Conservation (phyloP, 306 rosid species). For the Rosa chinensis region DNA sequence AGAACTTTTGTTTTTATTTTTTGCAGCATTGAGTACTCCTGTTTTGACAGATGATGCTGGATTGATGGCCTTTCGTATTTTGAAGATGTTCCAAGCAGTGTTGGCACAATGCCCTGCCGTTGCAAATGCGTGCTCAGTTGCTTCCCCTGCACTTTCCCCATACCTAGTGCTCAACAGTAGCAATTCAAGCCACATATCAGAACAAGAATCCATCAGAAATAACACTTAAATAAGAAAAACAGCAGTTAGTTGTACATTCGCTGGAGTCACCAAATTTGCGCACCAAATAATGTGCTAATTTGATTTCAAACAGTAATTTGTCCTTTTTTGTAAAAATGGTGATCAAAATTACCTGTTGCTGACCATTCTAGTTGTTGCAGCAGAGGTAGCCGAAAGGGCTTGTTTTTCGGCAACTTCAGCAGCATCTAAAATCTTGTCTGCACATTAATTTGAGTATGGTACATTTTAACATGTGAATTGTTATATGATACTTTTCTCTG, state of each 20-base stretch:
- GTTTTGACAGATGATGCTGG: constrained; percentile 69
- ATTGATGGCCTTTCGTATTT: constrained; percentile 75
- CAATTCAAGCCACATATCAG: background rate
- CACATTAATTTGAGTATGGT: constrained; percentile 18
- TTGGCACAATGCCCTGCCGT: constrained; percentile 71
- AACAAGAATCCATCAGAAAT: background rate
- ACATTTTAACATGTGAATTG: background rate
- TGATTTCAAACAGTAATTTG: background rate
- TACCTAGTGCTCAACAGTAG: constrained; percentile 43
- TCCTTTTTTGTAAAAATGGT: background rate
- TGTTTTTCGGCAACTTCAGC: constrained; percentile 94
- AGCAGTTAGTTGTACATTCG: background rate
- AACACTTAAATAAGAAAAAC: background rate
- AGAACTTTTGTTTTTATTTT: constrained; percentile 19
- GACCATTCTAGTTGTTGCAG: constrained; percentile 63
- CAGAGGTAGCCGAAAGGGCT: constrained; percentile 71
- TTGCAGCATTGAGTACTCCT: constrained; percentile 58
- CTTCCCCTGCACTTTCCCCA: constrained; percentile 89
- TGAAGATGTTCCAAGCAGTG: constrained; percentile 85
- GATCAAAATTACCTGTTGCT: constrained; percentile 52
- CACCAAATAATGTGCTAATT: background rate
- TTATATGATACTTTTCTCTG: background rate
- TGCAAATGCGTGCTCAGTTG: constrained; percentile 73
- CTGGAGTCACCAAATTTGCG: background rate
- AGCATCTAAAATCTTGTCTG: constrained; percentile 89